Evolutionary conservation across 169 alveolate species (phyloP).

Genomic region (Perkinsus marinus): DNA sequence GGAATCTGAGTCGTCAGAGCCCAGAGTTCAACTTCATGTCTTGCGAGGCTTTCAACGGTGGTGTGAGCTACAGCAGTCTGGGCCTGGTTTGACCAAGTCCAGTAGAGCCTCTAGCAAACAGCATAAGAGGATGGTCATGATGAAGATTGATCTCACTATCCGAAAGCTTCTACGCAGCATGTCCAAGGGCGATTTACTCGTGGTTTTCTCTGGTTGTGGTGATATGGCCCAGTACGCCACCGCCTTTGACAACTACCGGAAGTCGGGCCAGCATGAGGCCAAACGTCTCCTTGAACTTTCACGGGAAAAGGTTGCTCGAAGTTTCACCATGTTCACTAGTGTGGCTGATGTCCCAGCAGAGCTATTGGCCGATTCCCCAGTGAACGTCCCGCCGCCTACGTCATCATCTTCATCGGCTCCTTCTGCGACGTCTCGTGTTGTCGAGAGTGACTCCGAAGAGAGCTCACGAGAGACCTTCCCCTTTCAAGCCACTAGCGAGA

Average conservation of each 20-base stretch:
- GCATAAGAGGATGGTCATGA: not conserved
- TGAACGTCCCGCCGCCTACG: not conserved
- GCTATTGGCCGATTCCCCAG: not conserved
- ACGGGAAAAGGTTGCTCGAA: not conserved
- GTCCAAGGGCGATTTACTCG: constrained; percentile 7
- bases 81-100: not conserved
- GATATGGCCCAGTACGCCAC: constrained; percentile 9
- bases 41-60: constrained; percentile 1
- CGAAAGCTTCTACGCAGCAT: not conserved
- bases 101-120: not conserved
- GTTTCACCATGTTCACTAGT: not conserved
- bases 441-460: too few species aligned
- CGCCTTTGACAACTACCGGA: not conserved
- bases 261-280: not conserved
- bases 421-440: too few species aligned
- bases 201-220: constrained; percentile 17
- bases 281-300: not conserved
- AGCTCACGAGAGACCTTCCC: too few species aligned
- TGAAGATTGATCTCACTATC: constrained; percentile 1
- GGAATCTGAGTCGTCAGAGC: not conserved
- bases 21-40: constrained; percentile 2
- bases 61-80: not conserved
- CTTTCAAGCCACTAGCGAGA: too few species aligned
- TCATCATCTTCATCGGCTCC: too few species aligned
- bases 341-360: not conserved